phyloP scores from a whole-genome alignment of 192 early-diverging fungal species.

The Entomortierella lignicola region DNA sequence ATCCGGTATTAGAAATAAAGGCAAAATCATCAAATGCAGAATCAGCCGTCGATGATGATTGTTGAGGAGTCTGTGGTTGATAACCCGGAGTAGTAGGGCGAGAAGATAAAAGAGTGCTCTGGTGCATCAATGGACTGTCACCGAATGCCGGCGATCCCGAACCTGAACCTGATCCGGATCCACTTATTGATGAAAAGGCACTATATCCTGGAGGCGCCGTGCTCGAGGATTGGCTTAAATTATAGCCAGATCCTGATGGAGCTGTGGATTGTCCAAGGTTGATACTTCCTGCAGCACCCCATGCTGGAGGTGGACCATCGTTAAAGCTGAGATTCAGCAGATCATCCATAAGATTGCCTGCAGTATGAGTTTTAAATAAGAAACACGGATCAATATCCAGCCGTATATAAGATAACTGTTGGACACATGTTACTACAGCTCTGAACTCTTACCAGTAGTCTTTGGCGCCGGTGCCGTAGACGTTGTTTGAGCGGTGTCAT shows the following conservation, averaged over 20 bases:
- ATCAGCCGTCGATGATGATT: neutral
- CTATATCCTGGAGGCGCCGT: conserved; percentile 28
- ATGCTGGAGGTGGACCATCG: conserved; percentile 45
- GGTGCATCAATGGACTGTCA: conserved; percentile 19
- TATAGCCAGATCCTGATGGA: conserved; percentile 5
- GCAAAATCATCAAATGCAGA: conserved; percentile 46
- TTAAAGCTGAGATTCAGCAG: conserved; percentile 54
- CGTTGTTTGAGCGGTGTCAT: conserved; percentile 10
- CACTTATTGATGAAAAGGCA: conserved; percentile 10
- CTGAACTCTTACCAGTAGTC: conserved; percentile 8
- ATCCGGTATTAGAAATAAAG: conserved; percentile 41
- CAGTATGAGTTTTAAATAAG: neutral
- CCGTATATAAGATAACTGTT: too few species aligned
- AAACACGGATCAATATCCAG: neutral
- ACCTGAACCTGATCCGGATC: conserved; percentile 8
- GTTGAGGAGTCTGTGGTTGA: neutral
- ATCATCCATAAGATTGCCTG: conserved; percentile 54
- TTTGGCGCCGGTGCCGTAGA: conserved; percentile 27
- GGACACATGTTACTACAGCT: too few species aligned
- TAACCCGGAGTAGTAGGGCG: conserved; percentile 15
- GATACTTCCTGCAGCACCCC: conserved; percentile 55
- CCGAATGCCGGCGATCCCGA: conserved; percentile 27
- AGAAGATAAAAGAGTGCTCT: neutral
- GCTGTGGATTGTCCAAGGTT: conserved; percentile 22
- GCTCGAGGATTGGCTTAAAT: conserved; percentile 5